These are phyloP conservation scores for Closterium sp. DNA, from an alignment of 139 green algal species.

Conservation along the genomic window DNA sequence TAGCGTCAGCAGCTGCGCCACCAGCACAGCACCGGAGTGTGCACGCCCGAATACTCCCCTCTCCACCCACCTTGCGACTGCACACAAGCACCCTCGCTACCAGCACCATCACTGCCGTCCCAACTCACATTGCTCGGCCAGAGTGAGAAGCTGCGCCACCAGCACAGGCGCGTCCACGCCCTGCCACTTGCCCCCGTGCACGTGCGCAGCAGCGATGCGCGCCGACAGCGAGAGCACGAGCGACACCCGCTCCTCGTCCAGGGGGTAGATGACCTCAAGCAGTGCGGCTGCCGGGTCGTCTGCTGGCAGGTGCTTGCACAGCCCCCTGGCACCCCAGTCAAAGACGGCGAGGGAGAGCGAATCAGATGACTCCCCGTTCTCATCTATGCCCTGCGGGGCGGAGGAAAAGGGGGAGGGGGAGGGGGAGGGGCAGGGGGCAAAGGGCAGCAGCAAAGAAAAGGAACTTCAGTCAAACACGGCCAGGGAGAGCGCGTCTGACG, in stretches of 20 bases:
- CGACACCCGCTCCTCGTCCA: not conserved
- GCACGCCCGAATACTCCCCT: too few species aligned
- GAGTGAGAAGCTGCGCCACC: not conserved
- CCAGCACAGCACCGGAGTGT: not conserved
- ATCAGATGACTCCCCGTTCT: not conserved
- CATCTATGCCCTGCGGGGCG: not conserved
- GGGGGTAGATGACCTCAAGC: not conserved
- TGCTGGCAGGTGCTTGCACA: not conserved
- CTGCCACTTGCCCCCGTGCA: not conserved
- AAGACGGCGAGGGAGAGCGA: not conserved
- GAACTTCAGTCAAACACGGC: slow-evolving; percentile 1
- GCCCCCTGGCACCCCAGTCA: not conserved
- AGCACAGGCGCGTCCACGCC: not conserved
- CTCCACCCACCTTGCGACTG: too few species aligned
- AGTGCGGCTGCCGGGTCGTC: not conserved
- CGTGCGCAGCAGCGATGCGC: not conserved
- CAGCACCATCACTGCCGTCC: not conserved
- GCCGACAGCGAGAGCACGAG: not conserved
- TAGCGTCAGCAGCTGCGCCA: not conserved
- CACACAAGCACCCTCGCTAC: too few species aligned
- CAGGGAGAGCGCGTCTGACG: not conserved
- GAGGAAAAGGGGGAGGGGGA: not conserved
- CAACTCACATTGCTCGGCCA: not conserved
- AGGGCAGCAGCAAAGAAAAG: too few species aligned
- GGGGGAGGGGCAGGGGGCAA: too few species aligned